Conservation (phyloP, 1,139 yeast genomes). For the Saccharomyces uvarum region DNA sequence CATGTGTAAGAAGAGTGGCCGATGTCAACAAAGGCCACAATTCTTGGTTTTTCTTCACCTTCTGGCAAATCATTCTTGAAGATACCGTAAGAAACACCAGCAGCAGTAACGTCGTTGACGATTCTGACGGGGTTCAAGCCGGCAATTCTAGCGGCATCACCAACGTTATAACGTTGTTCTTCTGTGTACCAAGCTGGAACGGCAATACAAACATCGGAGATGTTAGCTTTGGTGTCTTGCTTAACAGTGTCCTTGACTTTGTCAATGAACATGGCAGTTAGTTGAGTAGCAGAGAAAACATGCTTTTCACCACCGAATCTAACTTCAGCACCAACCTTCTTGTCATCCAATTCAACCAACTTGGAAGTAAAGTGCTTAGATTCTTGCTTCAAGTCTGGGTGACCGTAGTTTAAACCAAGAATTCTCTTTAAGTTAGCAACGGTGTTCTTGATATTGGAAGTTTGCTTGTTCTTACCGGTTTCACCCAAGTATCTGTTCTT, state of each 20-base stretch:
- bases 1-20: conserved; percentile 95
- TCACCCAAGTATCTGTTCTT: conserved; percentile 91
- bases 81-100: conserved; percentile 97
- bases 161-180: conserved; percentile 89
- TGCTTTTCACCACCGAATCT: conserved; percentile 71
- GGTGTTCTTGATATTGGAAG: conserved; percentile 90
- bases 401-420: conserved; percentile 64
- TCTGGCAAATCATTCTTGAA: conserved; percentile 91
- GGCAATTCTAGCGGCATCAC: conserved; percentile 91
- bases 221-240: conserved; percentile 70
- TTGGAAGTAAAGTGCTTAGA: conserved; percentile 62
- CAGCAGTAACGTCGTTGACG: conserved; percentile 94
- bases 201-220: conserved; percentile 83
- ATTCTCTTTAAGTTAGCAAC: conserved; percentile 89
- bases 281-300: conserved; percentile 78
- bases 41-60: conserved; percentile 63
- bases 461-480: conserved; percentile 89
- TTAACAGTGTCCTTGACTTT: conserved; percentile 75
- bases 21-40: conserved; percentile 87
- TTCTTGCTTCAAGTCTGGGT: conserved; percentile 76
- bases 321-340: conserved; percentile 76
- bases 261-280: conserved; percentile 89
- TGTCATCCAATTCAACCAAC: conserved; percentile 59
- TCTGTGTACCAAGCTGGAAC: conserved; percentile 98
- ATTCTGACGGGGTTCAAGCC: conserved; percentile 96